Evolutionary conservation across 2,329 filamentous ascomycete species (phyloP).

Genomic region (Monascus ruber): DNA sequence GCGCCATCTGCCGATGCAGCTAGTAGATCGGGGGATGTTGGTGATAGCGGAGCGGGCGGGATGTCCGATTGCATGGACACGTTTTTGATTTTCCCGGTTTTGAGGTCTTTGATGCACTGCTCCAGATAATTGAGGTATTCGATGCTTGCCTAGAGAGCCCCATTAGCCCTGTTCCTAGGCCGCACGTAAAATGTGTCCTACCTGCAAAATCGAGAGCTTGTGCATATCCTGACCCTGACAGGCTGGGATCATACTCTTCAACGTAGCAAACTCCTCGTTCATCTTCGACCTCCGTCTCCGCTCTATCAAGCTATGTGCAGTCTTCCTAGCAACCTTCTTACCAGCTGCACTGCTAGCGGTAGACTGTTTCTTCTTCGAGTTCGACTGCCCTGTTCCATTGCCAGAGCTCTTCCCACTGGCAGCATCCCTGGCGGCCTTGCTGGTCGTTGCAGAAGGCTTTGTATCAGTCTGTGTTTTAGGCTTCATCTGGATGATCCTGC

Average conservation of each 20-base stretch:
- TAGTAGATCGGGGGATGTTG: constrained; percentile 23
- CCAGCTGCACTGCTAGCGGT: constrained; percentile 70
- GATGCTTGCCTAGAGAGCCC: constrained; percentile 62
- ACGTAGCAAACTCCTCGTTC: constrained; percentile 92
- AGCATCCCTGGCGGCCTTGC: constrained; percentile 5
- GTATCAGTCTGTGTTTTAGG: constrained; percentile 40
- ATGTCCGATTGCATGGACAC: constrained; percentile 6
- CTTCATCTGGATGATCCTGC: constrained; percentile 99
- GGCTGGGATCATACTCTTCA: constrained; percentile 92
- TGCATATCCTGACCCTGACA: constrained; percentile 95
- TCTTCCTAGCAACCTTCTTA: constrained; percentile 91
- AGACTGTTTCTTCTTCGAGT: constrained; percentile 64
- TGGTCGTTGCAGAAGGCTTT: constrained; percentile 28
- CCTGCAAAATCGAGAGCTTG: constrained; percentile 89
- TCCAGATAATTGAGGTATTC: constrained; percentile 93
- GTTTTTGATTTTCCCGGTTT: constrained; percentile 37
- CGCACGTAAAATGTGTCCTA: constrained; percentile 31
- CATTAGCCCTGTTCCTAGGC: constrained; percentile 1
- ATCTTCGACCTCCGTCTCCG: constrained; percentile 84
- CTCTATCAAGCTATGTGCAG: constrained; percentile 91
- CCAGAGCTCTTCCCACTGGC: constrained; percentile 5
- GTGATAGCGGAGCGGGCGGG: constrained; percentile 20
- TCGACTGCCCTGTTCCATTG: constrained; percentile 18
- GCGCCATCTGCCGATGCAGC: constrained; percentile 13
- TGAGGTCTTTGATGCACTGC: constrained; percentile 71